Base-by-base conservation (phyloP, 2,329 filamentous ascomycete genomes). In the Phialocephala subalpina region DNA sequence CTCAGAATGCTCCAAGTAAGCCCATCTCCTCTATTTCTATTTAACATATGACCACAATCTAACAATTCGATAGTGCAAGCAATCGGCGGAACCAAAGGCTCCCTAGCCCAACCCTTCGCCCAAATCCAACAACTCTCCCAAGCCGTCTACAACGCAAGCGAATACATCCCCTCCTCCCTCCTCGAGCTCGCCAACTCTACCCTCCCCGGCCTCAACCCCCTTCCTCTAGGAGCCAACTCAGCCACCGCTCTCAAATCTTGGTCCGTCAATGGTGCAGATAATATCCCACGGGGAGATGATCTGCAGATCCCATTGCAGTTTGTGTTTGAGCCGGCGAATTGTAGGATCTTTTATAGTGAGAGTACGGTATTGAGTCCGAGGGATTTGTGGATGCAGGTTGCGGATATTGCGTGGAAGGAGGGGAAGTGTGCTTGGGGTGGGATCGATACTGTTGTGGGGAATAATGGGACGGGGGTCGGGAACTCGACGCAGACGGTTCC, bases 251-350 rank as follows among this genome's bases (percentile, higher is more conserved):
- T 66, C 3, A 69, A 66, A 60, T 70, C 67, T 29, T 79, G 79
- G 0, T 76, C 76, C 9, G 69, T 82, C 67, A 83, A 83, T 69
- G 73, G 78, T 29, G 75, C 77, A 33, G 80, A 82, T 62, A 76
- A 72, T 35, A 68, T 73, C 62, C 35, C 68, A 64, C 66, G 52
- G 67, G 71, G 79, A 11, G 47, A 55, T 27, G 69, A 74, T 52
- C 47, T 27, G n/a, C 67, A 75, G 59, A 67, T 62, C 25, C 83
- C 87, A 14, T 74, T 84, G 22, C 87, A 90, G 70, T 90, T 90
- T 72, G 75, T 84, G 5, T 87, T 88, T 67, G 83, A 88, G 67
- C 82, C 86, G 0, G 85, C 87, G 0, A 83, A 86, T 69, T 90
- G 87, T 69, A 80, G 86, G 1, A 75, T 89, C 16, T 90, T 83